A percentile compares a stretch with the other conserved stretches of the same genome.
These are phyloP conservation scores for Graphilbum fragrans DNA, from an alignment of 2,329 filamentous ascomycete species.

Conservation along the genomic window DNA sequence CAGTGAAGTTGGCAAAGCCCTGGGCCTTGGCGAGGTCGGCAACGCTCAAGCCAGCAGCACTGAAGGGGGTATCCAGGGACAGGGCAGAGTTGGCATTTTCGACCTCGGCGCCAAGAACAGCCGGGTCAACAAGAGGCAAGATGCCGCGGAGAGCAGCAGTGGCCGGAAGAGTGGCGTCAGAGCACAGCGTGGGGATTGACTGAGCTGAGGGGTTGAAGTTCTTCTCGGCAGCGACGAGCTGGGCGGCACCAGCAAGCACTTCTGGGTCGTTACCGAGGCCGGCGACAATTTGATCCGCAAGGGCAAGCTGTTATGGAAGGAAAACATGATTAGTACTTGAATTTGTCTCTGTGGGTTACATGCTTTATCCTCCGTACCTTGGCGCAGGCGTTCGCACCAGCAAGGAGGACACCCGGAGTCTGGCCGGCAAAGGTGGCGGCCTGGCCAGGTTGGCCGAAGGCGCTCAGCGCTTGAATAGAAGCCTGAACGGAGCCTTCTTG, in stretches of 20 bases:
- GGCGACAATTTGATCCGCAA: slow-evolving; percentile 51
- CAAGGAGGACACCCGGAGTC: slow-evolving; percentile 50
- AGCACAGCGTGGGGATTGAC: slow-evolving; percentile 49
- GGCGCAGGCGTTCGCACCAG: slow-evolving; percentile 51
- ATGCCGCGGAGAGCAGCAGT: slow-evolving; percentile 52
- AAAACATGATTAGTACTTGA: neutral
- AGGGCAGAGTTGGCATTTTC: slow-evolving; percentile 49
- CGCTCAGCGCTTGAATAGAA: slow-evolving; percentile 38
- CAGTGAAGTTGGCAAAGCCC: slow-evolving; percentile 51
- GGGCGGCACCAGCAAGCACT: slow-evolving; percentile 45
- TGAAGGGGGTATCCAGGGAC: slow-evolving; percentile 40
- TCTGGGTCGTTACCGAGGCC: slow-evolving; percentile 45
- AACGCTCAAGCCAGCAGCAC: slow-evolving; percentile 48
- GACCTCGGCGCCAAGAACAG: slow-evolving; percentile 39
- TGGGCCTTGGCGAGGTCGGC: slow-evolving; percentile 49
- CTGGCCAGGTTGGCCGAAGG: slow-evolving; percentile 40
- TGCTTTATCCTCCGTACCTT: slow-evolving; percentile 23
- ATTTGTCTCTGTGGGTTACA: too few species aligned
- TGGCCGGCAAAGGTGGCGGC: slow-evolving; percentile 52
- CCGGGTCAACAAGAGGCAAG: slow-evolving; percentile 54
- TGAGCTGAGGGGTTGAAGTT: slow-evolving; percentile 38
- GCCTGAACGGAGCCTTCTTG: slow-evolving; percentile 49
- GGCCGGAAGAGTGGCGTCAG: slow-evolving; percentile 47
- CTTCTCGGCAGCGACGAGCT: slow-evolving; percentile 13
- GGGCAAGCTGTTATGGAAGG: slow-evolving; percentile 33